phyloP scores from a whole-genome alignment of 2,329 filamentous ascomycete species.

The Penicillium frequentans region DNA sequence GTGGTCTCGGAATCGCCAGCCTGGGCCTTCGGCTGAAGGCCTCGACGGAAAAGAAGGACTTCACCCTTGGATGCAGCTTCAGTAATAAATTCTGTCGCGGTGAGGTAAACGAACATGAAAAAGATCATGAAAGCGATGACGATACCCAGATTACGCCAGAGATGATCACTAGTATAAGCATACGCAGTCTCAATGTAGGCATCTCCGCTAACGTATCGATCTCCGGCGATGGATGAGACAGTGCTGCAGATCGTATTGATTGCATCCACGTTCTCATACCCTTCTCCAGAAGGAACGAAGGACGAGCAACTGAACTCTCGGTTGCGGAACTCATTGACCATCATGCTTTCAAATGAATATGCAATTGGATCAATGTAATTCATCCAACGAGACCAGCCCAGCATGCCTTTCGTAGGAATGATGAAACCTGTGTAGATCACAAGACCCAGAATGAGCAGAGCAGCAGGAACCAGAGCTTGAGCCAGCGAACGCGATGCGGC shows the following conservation, averaged over 20 bases:
- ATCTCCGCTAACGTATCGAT: background rate
- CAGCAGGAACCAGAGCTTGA: constrained; percentile 48
- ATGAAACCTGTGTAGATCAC: constrained; percentile 52
- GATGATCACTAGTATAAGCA: background rate
- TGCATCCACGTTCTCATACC: background rate
- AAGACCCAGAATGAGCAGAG: constrained; percentile 47
- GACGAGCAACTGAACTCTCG: constrained; percentile 57
- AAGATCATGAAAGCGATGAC: constrained; percentile 5
- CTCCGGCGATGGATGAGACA: background rate
- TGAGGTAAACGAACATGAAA: constrained; percentile 19
- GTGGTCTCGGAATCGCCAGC: background rate
- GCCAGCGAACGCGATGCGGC: constrained; percentile 65
- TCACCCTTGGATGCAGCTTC: constrained; percentile 30
- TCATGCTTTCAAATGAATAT: constrained; percentile 72
- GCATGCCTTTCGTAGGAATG: constrained; percentile 26
- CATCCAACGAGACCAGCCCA: constrained; percentile 77
- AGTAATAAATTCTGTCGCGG: constrained; percentile 25
- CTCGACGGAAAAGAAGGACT: constrained; percentile 25
- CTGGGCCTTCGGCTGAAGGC: background rate
- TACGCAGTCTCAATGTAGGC: background rate
- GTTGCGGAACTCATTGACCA: constrained; percentile 81
- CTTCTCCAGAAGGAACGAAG: background rate
- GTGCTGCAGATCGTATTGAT: constrained; percentile 26
- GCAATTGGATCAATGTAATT: constrained; percentile 75
- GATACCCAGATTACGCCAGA: constrained; percentile 11